Conservation (phyloP, 2,329 filamentous ascomycete genomes). For the Colletotrichum orbiculare region DNA sequence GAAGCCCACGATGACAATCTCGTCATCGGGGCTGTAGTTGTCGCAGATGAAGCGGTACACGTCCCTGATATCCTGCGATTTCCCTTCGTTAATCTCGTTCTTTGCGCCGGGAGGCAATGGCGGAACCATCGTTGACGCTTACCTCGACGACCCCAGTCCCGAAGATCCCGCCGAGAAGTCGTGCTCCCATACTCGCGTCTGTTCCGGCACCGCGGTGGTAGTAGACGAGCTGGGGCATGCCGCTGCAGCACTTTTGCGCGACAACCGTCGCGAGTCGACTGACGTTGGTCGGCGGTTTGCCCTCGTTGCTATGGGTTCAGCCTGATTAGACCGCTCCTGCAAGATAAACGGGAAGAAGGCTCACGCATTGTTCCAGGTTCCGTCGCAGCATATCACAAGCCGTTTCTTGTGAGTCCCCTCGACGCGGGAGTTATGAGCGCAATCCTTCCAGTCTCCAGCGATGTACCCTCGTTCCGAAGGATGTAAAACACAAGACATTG, state of each 20-base stretch:
- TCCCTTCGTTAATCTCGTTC: no score
- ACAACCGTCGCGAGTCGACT: slow-evolving; percentile 47
- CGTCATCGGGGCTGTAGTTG: slow-evolving; percentile 48
- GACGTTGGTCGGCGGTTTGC: slow-evolving; percentile 44
- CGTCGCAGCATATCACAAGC: slow-evolving; percentile 50
- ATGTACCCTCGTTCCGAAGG: no score
- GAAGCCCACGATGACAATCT: slow-evolving; percentile 51
- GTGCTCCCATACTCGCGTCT: slow-evolving; percentile 38
- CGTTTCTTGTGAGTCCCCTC: slow-evolving; percentile 37
- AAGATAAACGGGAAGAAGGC: no score
- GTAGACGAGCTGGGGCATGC: slow-evolving; percentile 49
- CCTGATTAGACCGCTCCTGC: not conserved
- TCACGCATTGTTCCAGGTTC: slow-evolving; percentile 47
- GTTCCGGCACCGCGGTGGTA: slow-evolving; percentile 51
- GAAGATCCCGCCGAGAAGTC: slow-evolving; percentile 40
- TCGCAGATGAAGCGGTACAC: slow-evolving; percentile 50
- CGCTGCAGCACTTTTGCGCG: slow-evolving; percentile 41
- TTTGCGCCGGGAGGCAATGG: no score
- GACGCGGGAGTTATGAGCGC: not conserved
- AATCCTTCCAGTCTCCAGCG: not conserved
- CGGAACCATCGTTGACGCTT: no score
- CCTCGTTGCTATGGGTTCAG: not conserved
- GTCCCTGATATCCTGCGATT: slow-evolving; percentile 44
- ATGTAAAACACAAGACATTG: no score
- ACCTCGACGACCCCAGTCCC: slow-evolving; percentile 39